These are phyloP conservation scores for Podospora anserina DNA, from an alignment of 495 filamentous ascomycete species.

Conservation along the genomic window DNA sequence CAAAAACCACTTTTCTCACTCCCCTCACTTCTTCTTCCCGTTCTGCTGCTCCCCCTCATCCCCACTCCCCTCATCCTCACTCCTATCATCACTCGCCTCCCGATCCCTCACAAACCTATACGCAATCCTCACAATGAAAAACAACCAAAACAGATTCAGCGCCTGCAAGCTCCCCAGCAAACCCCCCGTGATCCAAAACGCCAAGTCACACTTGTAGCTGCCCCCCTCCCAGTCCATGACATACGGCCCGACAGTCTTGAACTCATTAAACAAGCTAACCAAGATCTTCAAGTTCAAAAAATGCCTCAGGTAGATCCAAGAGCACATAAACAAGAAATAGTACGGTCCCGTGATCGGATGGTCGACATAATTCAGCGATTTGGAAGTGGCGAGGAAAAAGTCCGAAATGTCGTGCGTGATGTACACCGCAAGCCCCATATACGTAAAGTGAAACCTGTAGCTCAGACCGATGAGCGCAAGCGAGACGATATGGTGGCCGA, in stretches of 20 bases:
- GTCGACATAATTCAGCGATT: constrained; percentile 90
- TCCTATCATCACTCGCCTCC: constrained; percentile 51
- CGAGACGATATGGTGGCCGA: constrained; percentile 91
- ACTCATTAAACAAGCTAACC: constrained; percentile 79
- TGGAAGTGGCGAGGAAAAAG: constrained; percentile 96
- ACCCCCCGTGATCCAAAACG: constrained; percentile 67
- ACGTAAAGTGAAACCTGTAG: constrained; percentile 97
- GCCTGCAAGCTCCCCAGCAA: constrained; percentile 73
- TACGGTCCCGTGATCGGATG: constrained; percentile 72
- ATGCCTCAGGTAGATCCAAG: constrained; percentile 93
- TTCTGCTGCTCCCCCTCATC: constrained; percentile 24
- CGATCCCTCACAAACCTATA: constrained; percentile 51
- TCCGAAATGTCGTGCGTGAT: constrained; percentile 95
- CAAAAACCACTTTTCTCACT: not conserved
- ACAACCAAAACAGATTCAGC: constrained; percentile 86
- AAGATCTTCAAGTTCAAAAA: constrained; percentile 87
- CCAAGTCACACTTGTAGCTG: constrained; percentile 78
- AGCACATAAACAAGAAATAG: constrained; percentile 74
- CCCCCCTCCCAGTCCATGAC: constrained; percentile 79
- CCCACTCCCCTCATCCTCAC: constrained; percentile 50
- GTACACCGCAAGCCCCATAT: constrained; percentile 95
- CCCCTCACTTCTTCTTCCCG: not conserved
- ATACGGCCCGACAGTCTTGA: constrained; percentile 83
- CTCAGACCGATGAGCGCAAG: constrained; percentile 81
- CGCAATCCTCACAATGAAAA: constrained; percentile 72